These are phyloP conservation scores for Boletus rubroflammeus DNA, from an alignment of 768 basidiomycete species.

Conservation along the genomic window DNA sequence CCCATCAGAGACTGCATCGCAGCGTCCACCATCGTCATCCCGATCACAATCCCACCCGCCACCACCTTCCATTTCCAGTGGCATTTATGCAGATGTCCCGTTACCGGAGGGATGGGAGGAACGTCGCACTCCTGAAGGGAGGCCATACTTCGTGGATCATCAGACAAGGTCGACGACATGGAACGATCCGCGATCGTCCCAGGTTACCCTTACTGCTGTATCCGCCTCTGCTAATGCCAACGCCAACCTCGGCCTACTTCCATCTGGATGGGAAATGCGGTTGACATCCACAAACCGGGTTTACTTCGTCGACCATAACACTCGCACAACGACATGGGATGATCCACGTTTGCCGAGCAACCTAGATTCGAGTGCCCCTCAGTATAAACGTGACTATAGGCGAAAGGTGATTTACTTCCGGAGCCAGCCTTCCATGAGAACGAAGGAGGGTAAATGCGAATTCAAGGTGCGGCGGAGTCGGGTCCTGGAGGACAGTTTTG, in stretches of 20 bases:
- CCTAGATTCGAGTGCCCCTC: conserved; percentile 85
- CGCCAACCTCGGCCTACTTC: conserved; percentile 73
- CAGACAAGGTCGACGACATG: conserved; percentile 85
- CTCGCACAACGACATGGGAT: conserved; percentile 88
- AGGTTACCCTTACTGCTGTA: conserved; percentile 46
- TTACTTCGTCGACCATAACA: conserved; percentile 93
- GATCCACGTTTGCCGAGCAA: conserved; percentile 83
- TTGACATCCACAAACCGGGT: conserved; percentile 79
- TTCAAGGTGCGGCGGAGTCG: conserved; percentile 76
- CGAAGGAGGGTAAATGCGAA: conserved; percentile 78
- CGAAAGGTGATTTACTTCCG: conserved; percentile 92
- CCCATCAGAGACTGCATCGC: conserved; percentile 23
- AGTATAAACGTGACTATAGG: conserved; percentile 92
- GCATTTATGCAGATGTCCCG: conserved; percentile 56
- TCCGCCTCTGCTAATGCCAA: conserved; percentile 43
- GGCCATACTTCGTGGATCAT: conserved; percentile 75
- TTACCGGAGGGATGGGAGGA: conserved; percentile 93
- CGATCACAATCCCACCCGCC: conserved; percentile 20
- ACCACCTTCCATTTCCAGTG: conserved; percentile 29
- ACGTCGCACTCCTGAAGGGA: conserved; percentile 82
- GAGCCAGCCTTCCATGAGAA: conserved; percentile 80
- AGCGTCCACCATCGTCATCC: conserved; percentile 11
- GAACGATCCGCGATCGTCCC: conserved; percentile 73
- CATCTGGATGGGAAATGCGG: conserved; percentile 95
- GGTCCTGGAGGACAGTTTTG: conserved; percentile 85